These are phyloP conservation scores for Backusella macrospora DNA, from an alignment of 192 early-diverging fungal species.

Conservation along the genomic window DNA sequence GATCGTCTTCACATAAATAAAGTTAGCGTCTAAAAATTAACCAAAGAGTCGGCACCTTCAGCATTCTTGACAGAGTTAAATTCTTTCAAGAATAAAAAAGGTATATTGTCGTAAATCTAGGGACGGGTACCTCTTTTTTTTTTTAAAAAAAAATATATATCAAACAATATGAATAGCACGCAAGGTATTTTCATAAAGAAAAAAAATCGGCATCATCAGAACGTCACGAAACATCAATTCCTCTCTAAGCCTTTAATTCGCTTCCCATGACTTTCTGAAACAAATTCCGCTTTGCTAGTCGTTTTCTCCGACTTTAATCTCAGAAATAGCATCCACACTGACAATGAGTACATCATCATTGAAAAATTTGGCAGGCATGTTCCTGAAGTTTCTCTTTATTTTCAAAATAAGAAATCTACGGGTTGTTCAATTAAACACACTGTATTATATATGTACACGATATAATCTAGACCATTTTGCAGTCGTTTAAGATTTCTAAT, in stretches of 20 bases:
- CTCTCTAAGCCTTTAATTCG: neutral
- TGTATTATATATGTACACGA: too few species aligned
- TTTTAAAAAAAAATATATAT: neutral
- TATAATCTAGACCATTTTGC: too few species aligned
- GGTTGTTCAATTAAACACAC: neutral
- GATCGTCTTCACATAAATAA: conserved; percentile 87
- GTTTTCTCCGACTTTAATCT: conserved; percentile 99
- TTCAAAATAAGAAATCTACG: neutral
- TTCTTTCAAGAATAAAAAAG: neutral
- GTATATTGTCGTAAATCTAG: neutral
- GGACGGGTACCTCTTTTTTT: neutral
- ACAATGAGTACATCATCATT: neutral
- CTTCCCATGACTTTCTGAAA: conserved; percentile 5
- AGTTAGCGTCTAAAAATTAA: conserved; percentile 70
- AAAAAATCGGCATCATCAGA: neutral
- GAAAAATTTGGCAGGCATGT: neutral
- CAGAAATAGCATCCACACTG: neutral
- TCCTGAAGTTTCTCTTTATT: conserved; percentile 2
- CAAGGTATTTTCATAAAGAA: conserved; percentile 4
- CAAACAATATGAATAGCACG: neutral
- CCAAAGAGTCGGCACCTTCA: neutral
- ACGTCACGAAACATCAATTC: conserved; percentile 1
- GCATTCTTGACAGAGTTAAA: neutral
- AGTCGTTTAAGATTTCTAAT: neutral
- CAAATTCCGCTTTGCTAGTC: conserved; percentile 56